Percentiles rank a stretch among this genome's conserved stretches.
These are phyloP conservation scores for Sicyos edulis DNA, from an alignment of 306 rosid species.

Conservation along the genomic window DNA sequence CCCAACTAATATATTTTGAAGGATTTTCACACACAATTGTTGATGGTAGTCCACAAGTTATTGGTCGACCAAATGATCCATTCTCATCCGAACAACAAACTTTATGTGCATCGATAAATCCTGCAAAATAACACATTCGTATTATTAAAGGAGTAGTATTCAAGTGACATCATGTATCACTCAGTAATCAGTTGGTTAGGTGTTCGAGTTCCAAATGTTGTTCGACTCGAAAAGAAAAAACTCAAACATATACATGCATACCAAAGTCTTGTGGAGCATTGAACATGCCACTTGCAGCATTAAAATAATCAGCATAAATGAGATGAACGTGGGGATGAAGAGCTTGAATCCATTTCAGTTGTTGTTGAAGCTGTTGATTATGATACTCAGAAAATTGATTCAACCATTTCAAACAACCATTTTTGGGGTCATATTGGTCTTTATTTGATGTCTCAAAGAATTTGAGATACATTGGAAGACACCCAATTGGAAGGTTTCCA, in stretches of 20 bases:
- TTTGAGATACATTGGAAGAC: slow-evolving; percentile 29
- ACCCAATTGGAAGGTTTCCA: slow-evolving; percentile 40
- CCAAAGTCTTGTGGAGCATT: slow-evolving; percentile 38
- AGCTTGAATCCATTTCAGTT: slow-evolving; percentile 20
- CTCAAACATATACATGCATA: too few species aligned
- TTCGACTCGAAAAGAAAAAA: too few species aligned
- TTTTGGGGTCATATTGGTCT: slow-evolving; percentile 26
- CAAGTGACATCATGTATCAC: too few species aligned
- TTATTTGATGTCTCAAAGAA: background rate
- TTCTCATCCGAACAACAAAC: slow-evolving; percentile 38
- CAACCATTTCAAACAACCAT: slow-evolving; percentile 42
- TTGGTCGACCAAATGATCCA: slow-evolving; percentile 17
- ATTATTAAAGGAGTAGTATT: too few species aligned
- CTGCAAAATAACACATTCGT: slow-evolving; percentile 7
- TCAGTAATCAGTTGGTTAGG: too few species aligned
- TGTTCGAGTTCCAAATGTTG: too few species aligned
- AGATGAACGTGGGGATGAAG: slow-evolving; percentile 31
- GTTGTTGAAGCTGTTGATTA: slow-evolving; percentile 31
- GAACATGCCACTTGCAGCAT: slow-evolving; percentile 29
- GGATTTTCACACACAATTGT: slow-evolving; percentile 37
- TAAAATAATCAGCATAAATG: slow-evolving; percentile 43
- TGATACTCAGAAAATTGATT: slow-evolving; percentile 36
- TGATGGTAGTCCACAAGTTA: slow-evolving; percentile 15
- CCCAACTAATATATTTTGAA: slow-evolving; percentile 38
- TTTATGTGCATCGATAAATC: slow-evolving; percentile 17